Evolutionary conservation across 495 filamentous ascomycete species (phyloP).

Genomic region (Neurospora sp.): DNA sequence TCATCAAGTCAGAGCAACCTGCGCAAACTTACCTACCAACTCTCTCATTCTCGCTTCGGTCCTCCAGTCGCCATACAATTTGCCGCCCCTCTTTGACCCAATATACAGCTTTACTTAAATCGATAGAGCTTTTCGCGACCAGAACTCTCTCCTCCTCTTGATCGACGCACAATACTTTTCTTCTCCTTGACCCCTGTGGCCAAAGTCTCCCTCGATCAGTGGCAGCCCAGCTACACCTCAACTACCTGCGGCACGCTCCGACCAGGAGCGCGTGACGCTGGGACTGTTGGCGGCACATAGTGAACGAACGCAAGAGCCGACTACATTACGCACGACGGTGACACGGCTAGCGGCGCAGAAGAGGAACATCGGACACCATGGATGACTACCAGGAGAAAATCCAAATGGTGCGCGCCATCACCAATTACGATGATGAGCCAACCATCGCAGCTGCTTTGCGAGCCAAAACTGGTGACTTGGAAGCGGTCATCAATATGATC

Average conservation of each 20-base stretch:
- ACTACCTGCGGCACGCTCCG: background rate
- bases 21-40: background rate
- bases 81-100: background rate
- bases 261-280: background rate
- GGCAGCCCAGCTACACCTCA: background rate
- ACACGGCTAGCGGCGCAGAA: background rate
- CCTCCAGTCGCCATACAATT: background rate
- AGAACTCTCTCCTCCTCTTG: background rate
- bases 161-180: background rate
- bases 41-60: background rate
- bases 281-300: background rate
- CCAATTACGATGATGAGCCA: slow-evolving; percentile 1
- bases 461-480: slow-evolving; percentile 34
- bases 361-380: background rate
- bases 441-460: slow-evolving; percentile 11
- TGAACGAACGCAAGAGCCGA: background rate
- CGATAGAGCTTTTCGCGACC: background rate
- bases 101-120: background rate
- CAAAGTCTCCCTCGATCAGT: background rate
- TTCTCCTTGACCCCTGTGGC: background rate
- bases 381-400: slow-evolving; percentile 4
- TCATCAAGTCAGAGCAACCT: background rate
- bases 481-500: slow-evolving; percentile 35
- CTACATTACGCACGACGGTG: background rate
- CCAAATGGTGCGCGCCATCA: slow-evolving; percentile 8